Conservation (phyloP, 176 grass and related monocot genomes). For the Aechmea fasciata region DNA sequence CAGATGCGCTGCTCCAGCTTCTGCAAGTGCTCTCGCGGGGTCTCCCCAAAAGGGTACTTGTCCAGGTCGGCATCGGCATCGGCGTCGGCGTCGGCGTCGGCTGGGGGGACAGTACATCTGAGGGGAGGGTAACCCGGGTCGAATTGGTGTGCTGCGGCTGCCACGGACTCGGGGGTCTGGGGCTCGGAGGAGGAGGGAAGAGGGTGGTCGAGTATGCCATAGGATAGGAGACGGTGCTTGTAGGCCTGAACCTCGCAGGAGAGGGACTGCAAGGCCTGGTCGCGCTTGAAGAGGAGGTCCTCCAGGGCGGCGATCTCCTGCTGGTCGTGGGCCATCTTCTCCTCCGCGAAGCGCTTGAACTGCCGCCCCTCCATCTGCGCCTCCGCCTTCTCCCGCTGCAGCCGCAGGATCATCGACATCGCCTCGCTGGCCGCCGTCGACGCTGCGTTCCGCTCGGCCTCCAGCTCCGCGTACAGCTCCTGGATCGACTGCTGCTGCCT, state of each 20-base stretch:
- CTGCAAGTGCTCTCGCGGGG: conserved; percentile 29
- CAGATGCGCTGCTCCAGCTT: conserved; percentile 31
- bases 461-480: conserved; percentile 53
- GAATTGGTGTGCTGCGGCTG: neutral
- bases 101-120: conserved; percentile 13
- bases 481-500: conserved; percentile 37
- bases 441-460: conserved; percentile 66
- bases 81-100: neutral
- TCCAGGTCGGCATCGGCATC: conserved; percentile 9
- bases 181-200: conserved; percentile 18
- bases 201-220: conserved; percentile 20
- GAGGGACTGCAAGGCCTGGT: conserved; percentile 75
- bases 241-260: conserved; percentile 45
- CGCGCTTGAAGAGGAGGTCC: conserved; percentile 64
- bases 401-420: conserved; percentile 73
- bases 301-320: conserved; percentile 52
- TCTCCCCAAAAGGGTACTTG: conserved; percentile 18
- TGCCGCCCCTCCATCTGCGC: conserved; percentile 53
- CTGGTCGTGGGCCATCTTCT: conserved; percentile 72
- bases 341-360: conserved; percentile 64
- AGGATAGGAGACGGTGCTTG: conserved; percentile 36
- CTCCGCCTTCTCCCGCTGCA: conserved; percentile 73
- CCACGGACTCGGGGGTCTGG: conserved; percentile 13
- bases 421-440: conserved; percentile 59
- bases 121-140: conserved; percentile 23